These are phyloP conservation scores for Suillus variegatus DNA, from an alignment of 768 basidiomycete genomes.

Conservation along the genomic window DNA sequence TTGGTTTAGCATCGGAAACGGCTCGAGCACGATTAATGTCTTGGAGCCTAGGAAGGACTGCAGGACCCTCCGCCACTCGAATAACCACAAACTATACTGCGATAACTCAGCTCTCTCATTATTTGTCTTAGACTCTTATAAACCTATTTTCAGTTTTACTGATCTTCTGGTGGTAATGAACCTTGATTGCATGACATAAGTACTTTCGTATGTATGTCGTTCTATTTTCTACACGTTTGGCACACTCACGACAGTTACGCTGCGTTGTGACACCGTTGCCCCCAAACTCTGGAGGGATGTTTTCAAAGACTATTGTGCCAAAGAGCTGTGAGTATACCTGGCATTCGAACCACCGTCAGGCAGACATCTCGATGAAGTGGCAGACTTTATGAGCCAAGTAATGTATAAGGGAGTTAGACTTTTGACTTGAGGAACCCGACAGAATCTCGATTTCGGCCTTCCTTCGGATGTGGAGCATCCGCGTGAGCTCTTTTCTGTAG, in stretches of 20 bases:
- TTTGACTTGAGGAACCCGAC: constrained; percentile 15
- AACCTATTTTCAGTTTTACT: neutral
- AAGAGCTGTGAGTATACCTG: neutral
- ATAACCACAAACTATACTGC: neutral
- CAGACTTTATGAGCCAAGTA: constrained; percentile 30
- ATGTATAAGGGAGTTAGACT: constrained; percentile 21
- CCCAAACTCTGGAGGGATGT: neutral
- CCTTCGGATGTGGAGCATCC: constrained; percentile 77
- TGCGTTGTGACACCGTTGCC: neutral
- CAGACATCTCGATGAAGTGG: constrained; percentile 28
- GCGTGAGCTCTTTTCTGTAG: constrained; percentile 73
- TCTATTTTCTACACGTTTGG: neutral
- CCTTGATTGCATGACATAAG: neutral
- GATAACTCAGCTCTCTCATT: neutral
- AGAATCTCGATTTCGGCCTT: constrained; percentile 94
- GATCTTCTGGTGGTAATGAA: neutral
- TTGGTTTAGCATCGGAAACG: constrained; percentile 9
- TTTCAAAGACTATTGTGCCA: neutral
- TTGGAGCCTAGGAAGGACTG: neutral
- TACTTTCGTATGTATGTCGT: neutral
- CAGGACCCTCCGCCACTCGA: constrained; percentile 11
- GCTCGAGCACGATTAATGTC: constrained; percentile 8
- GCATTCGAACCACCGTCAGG: constrained; percentile 5
- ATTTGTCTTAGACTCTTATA: neutral
- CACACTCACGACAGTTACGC: neutral